phyloP scores from a whole-genome alignment of 805 yeast genomes.

The Nakazawaea ernobii region DNA sequence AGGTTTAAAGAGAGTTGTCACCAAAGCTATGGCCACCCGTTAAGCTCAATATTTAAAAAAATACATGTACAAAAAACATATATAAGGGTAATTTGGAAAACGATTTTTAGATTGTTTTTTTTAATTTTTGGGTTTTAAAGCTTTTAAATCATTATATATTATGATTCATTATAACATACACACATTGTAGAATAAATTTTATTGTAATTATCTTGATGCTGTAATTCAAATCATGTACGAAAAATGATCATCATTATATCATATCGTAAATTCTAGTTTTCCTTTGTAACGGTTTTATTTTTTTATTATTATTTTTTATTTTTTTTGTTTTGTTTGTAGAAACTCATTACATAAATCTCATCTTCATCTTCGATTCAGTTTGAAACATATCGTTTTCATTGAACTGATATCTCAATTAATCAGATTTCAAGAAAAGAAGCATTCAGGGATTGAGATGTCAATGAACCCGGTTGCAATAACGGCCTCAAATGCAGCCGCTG shows the following conservation, averaged over 20 bases:
- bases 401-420: not conserved
- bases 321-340: not conserved
- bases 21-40: conserved; percentile 99
- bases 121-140: conserved; percentile 1
- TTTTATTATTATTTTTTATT: not conserved
- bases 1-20: conserved; percentile 97
- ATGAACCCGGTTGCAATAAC: conserved; percentile 8
- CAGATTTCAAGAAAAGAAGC: not conserved
- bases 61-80: conserved; percentile 1
- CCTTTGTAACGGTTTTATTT: not conserved
- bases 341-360: not conserved
- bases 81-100: not conserved
- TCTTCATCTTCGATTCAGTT: not conserved
- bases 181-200: too few species aligned
- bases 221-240: too few species aligned
- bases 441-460: conserved; percentile 3
- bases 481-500: conserved; percentile 10
- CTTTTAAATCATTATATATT: not conserved
- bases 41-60: conserved; percentile 32
- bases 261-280: not conserved
- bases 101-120: not conserved
- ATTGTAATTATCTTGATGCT: too few species aligned
- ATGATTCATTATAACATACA: not conserved
- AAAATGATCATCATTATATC: too few species aligned
- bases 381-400: not conserved